Evolutionary conservation across 352 stramenopile genomes (phyloP).

Genomic region (Peronospora farinosa): DNA sequence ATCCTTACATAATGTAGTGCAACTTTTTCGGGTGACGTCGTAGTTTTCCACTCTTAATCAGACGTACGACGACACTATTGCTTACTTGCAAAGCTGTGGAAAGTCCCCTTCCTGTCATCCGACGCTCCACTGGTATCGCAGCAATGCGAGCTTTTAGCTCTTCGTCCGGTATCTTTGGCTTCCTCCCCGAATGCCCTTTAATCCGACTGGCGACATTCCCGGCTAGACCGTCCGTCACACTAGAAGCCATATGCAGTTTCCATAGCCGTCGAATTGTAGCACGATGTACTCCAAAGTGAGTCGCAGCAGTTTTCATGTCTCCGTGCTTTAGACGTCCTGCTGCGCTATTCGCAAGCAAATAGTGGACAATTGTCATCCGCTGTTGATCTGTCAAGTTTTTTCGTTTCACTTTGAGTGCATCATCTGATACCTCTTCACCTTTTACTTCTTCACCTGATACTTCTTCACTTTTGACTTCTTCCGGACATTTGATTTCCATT

Average conservation of each 20-base stretch:
- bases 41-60: conserved; percentile 32
- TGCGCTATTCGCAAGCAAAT: conserved; percentile 31
- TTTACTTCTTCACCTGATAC: neutral
- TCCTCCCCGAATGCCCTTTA: conserved; percentile 28
- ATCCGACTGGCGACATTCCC: conserved; percentile 30
- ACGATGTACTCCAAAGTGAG: conserved; percentile 29
- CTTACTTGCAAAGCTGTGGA: conserved; percentile 27
- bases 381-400: conserved; percentile 33
- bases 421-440: neutral
- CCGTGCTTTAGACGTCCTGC: conserved; percentile 30
- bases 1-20: conserved; percentile 32
- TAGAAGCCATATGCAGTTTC: conserved; percentile 26
- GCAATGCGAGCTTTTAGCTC: conserved; percentile 30
- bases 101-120: conserved; percentile 29
- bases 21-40: conserved; percentile 34
- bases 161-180: conserved; percentile 32
- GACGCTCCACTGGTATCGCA: conserved; percentile 22
- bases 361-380: conserved; percentile 30
- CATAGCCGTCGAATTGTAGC: conserved; percentile 30
- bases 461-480: neutral
- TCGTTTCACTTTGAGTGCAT: conserved; percentile 16
- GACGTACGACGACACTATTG: conserved; percentile 33
- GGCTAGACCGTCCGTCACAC: conserved; percentile 14
- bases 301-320: conserved; percentile 31
- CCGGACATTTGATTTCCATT: neutral